Conservation (phyloP, 768 basidiomycete genomes). For the Gelatoporia subvermispora region DNA sequence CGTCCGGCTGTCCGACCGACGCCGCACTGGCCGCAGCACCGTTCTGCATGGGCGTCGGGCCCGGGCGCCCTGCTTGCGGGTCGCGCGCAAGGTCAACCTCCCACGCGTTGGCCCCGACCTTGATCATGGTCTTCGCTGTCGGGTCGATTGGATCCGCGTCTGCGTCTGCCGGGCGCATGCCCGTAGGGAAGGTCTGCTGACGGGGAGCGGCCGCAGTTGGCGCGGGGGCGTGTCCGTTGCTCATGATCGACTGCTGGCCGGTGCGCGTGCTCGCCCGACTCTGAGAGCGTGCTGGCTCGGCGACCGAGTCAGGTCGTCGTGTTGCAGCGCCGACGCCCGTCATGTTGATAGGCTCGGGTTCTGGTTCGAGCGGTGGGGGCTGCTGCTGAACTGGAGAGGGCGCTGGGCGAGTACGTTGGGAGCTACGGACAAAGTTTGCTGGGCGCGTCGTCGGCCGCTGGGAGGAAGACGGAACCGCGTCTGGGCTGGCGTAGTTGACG, state of each 20-base stretch:
- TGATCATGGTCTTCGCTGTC: slow-evolving; percentile 56
- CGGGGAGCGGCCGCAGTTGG: slow-evolving; percentile 8
- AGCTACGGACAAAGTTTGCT: slow-evolving; percentile 46
- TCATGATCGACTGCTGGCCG: background rate
- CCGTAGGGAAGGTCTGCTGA: slow-evolving; percentile 5
- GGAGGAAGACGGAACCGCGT: slow-evolving; percentile 57
- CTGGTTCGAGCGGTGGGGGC: slow-evolving; percentile 29
- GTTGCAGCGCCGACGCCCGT: slow-evolving; percentile 60
- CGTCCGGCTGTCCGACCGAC: slow-evolving; percentile 37
- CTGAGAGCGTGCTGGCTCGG: slow-evolving; percentile 22
- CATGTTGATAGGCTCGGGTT: slow-evolving; percentile 44
- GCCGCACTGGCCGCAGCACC: slow-evolving; percentile 7
- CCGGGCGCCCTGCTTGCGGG: slow-evolving; percentile 18
- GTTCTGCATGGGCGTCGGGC: slow-evolving; percentile 5
- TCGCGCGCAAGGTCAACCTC: slow-evolving; percentile 26
- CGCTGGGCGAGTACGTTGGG: slow-evolving; percentile 30
- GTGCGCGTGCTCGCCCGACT: slow-evolving; percentile 25
- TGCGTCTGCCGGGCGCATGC: slow-evolving; percentile 32
- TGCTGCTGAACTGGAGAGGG: slow-evolving; percentile 31
- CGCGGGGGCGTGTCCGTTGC: background rate
- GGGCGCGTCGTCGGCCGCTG: slow-evolving; percentile 51
- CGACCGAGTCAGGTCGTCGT: slow-evolving; percentile 12
- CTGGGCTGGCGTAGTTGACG: slow-evolving; percentile 72
- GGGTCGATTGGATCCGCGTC: slow-evolving; percentile 60
- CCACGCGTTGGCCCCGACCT: slow-evolving; percentile 64